Evolutionary conservation across 331 rosid genomes (phyloP), one percentile per base, ranked within the genome.

Genomic region (Telfairia occidentalis): DNA sequence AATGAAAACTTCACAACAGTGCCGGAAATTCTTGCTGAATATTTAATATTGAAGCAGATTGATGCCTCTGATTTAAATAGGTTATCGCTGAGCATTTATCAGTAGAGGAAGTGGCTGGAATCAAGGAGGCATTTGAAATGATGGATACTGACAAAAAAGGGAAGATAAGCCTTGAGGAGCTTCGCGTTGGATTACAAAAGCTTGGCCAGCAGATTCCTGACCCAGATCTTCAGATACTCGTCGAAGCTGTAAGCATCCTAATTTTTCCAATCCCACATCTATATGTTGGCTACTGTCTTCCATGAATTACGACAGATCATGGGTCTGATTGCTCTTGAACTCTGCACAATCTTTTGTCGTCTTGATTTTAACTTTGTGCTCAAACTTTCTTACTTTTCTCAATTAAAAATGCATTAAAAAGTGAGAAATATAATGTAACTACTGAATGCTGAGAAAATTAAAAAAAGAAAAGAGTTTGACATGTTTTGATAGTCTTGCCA

Each of bases 51-150:
- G 5, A 70, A 26, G 58, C 26, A 70, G 21, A 15, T 24, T 15
- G 0, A 15, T 26, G 16, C 52, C 49, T 54, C 7, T 9, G 4
- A 15, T 40, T 76, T 76, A 48, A 54, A 42, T 53, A 87, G 90
- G 88, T 87, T 76, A 83, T 87, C 55, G 90, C 90, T 1, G 90
- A 84, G 64, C 86, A 87, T 78, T 78, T 87, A 78, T 84, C 90
- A 32, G 74, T 84, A 42, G 90, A 87, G 77, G 90, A 87, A 82
- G 90, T 74, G 19, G 90, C 90, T 73, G 86, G 86, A 70, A 80
- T 87, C 71, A 87, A 82, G 79, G 88, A 84, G 63, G 86, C 86
- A 61, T 87, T 87, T 78, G 85, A 87, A 73, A 46, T 78, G 75
- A 84, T 87, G 88, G 90, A 87, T 40, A 54, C 18, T 30, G 64